A percentile compares a stretch with the other conserved stretches of the same genome.
These are phyloP conservation scores for Yamadazyma trypodendri DNA, from an alignment of 1,139 yeast genomes.

Conservation along the genomic window DNA sequence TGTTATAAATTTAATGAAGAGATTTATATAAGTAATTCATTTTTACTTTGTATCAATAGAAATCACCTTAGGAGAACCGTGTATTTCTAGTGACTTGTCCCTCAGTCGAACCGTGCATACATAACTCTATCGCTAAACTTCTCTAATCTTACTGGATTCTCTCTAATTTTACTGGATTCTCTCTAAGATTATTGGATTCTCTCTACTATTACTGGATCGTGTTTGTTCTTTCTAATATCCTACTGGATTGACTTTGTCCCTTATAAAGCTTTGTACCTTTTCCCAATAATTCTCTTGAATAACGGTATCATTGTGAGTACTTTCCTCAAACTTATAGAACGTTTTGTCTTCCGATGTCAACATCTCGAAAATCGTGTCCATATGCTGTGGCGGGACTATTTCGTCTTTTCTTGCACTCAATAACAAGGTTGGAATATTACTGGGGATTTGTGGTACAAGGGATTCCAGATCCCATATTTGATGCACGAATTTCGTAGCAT, in stretches of 20 bases:
- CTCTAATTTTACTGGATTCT: no score
- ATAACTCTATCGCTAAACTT: no score
- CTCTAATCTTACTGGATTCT: no score
- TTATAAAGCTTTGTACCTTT: conserved; percentile 55
- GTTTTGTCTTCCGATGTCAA: conserved; percentile 46
- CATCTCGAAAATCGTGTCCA: conserved; percentile 58
- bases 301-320: conserved; percentile 80
- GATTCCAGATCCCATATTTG: conserved; percentile 82
- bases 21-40: not conserved
- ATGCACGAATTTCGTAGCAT: conserved; percentile 63
- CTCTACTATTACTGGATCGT: no score
- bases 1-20: conserved; percentile 24
- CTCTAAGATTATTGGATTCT: no score
- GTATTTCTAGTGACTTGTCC: no score
- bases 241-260: conserved; percentile 38
- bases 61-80: not conserved
- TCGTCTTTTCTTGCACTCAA: conserved; percentile 80
- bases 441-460: conserved; percentile 52
- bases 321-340: conserved; percentile 53
- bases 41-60: conserved; percentile 1
- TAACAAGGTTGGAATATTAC: conserved; percentile 63
- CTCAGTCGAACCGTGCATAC: no score
- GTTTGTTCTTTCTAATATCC: conserved; percentile 24
- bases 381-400: conserved; percentile 86
- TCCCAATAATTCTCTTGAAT: conserved; percentile 76